These are phyloP conservation scores for Blumeria hordei DNA, from an alignment of 2,329 filamentous ascomycete species.

Conservation along the genomic window DNA sequence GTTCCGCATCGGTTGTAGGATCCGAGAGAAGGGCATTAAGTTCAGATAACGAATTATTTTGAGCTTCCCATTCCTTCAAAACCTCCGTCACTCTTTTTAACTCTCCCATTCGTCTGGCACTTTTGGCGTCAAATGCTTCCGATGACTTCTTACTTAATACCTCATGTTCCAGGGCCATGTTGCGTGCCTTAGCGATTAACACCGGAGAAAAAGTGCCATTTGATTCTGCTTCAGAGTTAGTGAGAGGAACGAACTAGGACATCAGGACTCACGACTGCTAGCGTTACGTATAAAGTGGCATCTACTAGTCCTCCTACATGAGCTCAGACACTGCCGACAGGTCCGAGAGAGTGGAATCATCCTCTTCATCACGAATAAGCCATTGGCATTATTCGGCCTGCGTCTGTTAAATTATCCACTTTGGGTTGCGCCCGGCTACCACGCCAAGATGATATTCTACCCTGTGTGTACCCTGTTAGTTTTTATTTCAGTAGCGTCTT, in stretches of 20 bases:
- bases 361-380: no score
- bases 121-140: conserved; percentile 28
- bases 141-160: conserved; percentile 26
- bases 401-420: no score
- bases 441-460: no score
- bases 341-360: conserved; percentile 17
- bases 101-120: conserved; percentile 36
- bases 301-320: conserved; percentile 9
- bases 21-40: conserved; percentile 25
- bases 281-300: conserved; percentile 17
- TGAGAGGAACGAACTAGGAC: conserved; percentile 1
- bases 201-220: conserved; percentile 21
- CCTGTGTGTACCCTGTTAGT: no score
- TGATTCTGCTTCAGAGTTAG: conserved; percentile 9
- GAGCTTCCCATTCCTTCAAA: conserved; percentile 31
- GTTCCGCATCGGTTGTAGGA: conserved; percentile 31
- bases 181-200: conserved; percentile 34
- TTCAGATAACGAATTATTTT: conserved; percentile 28
- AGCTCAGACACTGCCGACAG: conserved; percentile 24
- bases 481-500: no score
- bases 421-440: no score
- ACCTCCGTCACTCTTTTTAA: conserved; percentile 31
- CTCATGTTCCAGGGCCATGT: conserved; percentile 31
- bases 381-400: no score
- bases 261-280: conserved; percentile 20